These are phyloP conservation scores for Boletus vinaceobasis DNA, from an alignment of 768 basidiomycete species.

Conservation along the genomic window DNA sequence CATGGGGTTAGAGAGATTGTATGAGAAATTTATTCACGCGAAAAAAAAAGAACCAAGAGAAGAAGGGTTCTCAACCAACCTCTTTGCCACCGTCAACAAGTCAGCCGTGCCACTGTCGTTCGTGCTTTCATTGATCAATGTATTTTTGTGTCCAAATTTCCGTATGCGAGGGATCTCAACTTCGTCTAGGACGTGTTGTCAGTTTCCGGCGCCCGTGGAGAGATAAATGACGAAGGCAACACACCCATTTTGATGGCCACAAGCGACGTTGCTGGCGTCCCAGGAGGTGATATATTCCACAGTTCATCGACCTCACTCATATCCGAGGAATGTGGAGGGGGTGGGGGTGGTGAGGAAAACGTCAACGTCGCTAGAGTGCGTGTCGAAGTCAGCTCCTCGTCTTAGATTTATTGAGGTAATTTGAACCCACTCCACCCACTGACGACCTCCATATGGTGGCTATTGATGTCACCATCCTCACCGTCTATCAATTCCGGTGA, in stretches of 20 bases:
- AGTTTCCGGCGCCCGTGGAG: not conserved
- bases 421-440: constrained; percentile 60
- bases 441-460: constrained; percentile 53
- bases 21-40: constrained; percentile 16
- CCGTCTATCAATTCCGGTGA: constrained; percentile 32
- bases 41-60: constrained; percentile 17
- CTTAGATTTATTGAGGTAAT: not conserved
- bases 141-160: constrained; percentile 39
- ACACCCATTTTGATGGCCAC: constrained; percentile 51
- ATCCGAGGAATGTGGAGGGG: constrained; percentile 32
- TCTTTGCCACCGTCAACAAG: constrained; percentile 16
- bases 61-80: constrained; percentile 19
- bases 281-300: constrained; percentile 45
- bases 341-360: constrained; percentile 41
- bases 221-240: constrained; percentile 6
- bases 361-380: constrained; percentile 30
- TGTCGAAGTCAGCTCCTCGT: constrained; percentile 5
- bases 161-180: constrained; percentile 51
- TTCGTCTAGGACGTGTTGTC: constrained; percentile 38
- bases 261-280: constrained; percentile 39
- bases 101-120: constrained; percentile 1
- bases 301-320: constrained; percentile 53
- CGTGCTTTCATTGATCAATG: constrained; percentile 1
- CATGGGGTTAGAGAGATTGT: constrained; percentile 25
- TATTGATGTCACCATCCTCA: constrained; percentile 43